Conservation (phyloP, 768 basidiomycete species). For the Dendrothele bispora region DNA sequence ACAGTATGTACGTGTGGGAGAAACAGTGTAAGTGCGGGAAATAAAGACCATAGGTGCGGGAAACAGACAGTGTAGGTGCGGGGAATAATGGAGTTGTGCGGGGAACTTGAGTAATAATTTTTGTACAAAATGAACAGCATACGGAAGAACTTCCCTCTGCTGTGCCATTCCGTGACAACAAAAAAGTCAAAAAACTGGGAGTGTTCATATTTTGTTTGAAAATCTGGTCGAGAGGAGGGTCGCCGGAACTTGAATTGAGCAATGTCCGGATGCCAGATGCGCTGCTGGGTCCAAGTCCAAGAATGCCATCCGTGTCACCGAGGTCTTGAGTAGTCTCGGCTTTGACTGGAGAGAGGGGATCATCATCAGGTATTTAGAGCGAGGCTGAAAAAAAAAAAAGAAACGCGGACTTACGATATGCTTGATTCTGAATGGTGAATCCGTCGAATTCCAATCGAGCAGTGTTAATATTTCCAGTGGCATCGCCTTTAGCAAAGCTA, state of each 20-base stretch:
- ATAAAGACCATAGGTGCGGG: too few relatives aligned
- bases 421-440: conserved; percentile 16
- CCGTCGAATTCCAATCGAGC: conserved; percentile 17
- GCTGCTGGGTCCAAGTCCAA: conserved; percentile 21
- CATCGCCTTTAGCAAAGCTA: neutral
- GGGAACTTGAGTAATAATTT: too few relatives aligned
- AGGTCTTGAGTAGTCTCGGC: neutral
- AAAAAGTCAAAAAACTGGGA: conserved; percentile 21
- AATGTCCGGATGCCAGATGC: conserved; percentile 15
- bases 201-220: conserved; percentile 21
- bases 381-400: too few relatives aligned
- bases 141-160: too few relatives aligned
- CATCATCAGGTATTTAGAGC: neutral
- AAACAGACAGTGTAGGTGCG: too few relatives aligned
- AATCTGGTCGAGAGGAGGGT: conserved; percentile 20
- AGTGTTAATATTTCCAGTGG: conserved; percentile 14
- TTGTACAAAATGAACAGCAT: too few relatives aligned
- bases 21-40: too few relatives aligned
- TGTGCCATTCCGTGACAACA: conserved; percentile 11
- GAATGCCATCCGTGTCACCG: conserved; percentile 12
- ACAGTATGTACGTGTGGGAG: too few relatives aligned
- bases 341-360: neutral
- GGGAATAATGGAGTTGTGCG: too few relatives aligned
- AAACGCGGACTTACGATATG: conserved; percentile 14
- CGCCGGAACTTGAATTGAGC: conserved; percentile 10